Evolutionary conservation across 2,329 filamentous ascomycete genomes (phyloP).

Genomic region (Spiromastix sp.): DNA sequence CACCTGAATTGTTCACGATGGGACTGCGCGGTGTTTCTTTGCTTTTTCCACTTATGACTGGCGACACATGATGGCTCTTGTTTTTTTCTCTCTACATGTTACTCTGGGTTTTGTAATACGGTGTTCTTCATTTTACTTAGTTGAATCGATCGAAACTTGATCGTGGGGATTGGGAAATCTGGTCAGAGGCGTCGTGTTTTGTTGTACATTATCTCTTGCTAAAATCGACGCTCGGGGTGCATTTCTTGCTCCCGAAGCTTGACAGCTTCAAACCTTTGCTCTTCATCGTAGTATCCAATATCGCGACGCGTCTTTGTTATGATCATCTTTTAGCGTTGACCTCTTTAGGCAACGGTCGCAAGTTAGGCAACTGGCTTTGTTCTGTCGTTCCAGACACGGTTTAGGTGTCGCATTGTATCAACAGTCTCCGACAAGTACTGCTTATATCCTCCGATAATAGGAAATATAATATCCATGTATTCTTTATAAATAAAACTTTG

Average conservation of each 20-base stretch:
- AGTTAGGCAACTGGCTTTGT: too few relatives aligned
- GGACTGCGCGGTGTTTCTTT: constrained; percentile 20
- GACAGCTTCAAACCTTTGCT: too few relatives aligned
- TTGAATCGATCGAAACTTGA: not conserved
- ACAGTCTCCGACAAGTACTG: too few relatives aligned
- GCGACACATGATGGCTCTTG: constrained; percentile 35
- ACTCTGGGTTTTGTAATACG: constrained; percentile 4
- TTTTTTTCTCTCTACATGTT: constrained; percentile 14
- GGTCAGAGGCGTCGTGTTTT: constrained; percentile 11
- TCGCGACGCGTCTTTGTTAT: too few relatives aligned
- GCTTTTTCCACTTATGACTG: constrained; percentile 29
- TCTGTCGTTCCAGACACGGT: too few relatives aligned
- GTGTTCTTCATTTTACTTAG: constrained; percentile 1
- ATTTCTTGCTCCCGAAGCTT: constrained; percentile 4
- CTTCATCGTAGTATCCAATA: too few relatives aligned
- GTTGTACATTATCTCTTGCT: constrained; percentile 10
- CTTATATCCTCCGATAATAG: too few relatives aligned
- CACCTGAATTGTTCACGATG: constrained; percentile 11
- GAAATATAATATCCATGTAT: too few relatives aligned
- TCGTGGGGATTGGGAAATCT: constrained; percentile 9
- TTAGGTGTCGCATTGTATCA: too few relatives aligned
- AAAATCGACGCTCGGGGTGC: not conserved
- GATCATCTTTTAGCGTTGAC: not conserved
- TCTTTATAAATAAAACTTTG: too few relatives aligned
- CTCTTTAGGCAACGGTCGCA: not conserved